Base-by-base conservation (phyloP, 208 protist genomes). In the Leishmania turanica region DNA sequence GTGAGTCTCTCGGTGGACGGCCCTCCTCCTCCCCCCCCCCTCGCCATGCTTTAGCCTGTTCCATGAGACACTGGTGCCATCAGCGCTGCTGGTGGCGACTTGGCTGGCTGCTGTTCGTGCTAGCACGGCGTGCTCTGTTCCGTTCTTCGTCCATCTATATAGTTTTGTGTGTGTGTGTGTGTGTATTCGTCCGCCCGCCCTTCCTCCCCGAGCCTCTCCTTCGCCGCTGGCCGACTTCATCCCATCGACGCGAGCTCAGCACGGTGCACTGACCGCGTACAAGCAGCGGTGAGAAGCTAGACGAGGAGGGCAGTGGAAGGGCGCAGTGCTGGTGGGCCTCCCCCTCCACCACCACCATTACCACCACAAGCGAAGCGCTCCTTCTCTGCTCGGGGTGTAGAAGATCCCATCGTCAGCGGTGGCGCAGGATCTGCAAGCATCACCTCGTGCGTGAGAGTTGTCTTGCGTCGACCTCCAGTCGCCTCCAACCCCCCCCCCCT, bases 21-120 rank as follows among this genome's bases (percentile, higher is more conserved):
- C 8, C 49, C 70, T 72, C 47, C 40, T 80, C 40, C 49, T 83
- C 66, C 65, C 34, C 34, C 40, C 66, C 65, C 34, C 34, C 40
- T 11, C 54, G 4, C 78, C 56, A 70, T 15, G 19, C 24, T 78
- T 54, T 58, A 7, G 27, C 17, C 40, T 34, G 8, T 66, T 34
- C 60, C 0, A 4, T 66, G 21, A 37, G 9, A 34, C 60, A 19
- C 27, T 3, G 60, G 0, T 66, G 27, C 7, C 15, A 27, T 27
- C 60, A 66, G 60, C 60, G 31, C 60, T 73, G 68, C 37, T 47
- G 15, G 51, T 21, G 15, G 51, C 17, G 51, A 54, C 51, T 54
- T 54, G 51, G 51, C 21, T 15, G 58, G 19, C 0, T 31, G 27
- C 9, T 64, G 7, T 34, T 31, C 8, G 9, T 64, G 58, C 58